A percentile compares a stretch with the other conserved stretches of the same genome.
Evolutionary conservation across 805 yeast genomes (phyloP).

Genomic region (Yarrowia alimentaria): DNA sequence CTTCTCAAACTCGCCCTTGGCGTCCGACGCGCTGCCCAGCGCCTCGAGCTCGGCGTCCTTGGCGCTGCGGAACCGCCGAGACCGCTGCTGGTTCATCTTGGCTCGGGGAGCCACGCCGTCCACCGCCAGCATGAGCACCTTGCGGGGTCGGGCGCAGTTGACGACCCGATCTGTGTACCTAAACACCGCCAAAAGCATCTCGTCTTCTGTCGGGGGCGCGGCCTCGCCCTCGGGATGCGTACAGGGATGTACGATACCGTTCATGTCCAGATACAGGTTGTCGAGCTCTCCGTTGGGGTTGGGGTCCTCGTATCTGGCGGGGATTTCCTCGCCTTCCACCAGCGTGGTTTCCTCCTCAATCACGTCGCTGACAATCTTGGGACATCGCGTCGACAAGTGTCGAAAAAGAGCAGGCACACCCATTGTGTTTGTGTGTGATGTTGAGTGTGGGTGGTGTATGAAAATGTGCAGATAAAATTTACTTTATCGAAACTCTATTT

Average conservation of each 20-base stretch:
- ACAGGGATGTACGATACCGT: slow-evolving; percentile 98
- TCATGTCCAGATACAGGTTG: slow-evolving; percentile 93
- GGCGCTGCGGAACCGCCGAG: slow-evolving; percentile 89
- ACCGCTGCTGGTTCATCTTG: slow-evolving; percentile 94
- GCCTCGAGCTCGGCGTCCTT: slow-evolving; percentile 76
- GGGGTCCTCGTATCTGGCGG: slow-evolving; percentile 64
- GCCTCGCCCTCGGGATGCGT: slow-evolving; percentile 97
- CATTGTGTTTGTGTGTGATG: slow-evolving; percentile 27
- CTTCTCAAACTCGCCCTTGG: slow-evolving; percentile 74
- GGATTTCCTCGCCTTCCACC: slow-evolving; percentile 61
- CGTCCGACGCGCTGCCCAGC: slow-evolving; percentile 53
- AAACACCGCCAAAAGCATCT: slow-evolving; percentile 92
- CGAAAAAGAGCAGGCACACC: slow-evolving; percentile 98
- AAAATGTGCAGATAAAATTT: background rate
- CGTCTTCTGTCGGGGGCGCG: slow-evolving; percentile 94
- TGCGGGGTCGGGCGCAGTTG: slow-evolving; percentile 92
- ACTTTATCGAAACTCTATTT: too few species aligned
- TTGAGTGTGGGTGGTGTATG: background rate
- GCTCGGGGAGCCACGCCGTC: slow-evolving; percentile 99
- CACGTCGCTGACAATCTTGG: slow-evolving; percentile 90
- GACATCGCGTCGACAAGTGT: slow-evolving; percentile 91
- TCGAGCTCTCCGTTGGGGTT: slow-evolving; percentile 97
- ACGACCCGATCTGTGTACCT: slow-evolving; percentile 89
- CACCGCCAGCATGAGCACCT: slow-evolving; percentile 89
- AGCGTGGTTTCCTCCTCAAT: slow-evolving; percentile 61